Evolutionary conservation across 106 monocot genomes (phyloP).

Genomic region (Cymbidium sinense): DNA sequence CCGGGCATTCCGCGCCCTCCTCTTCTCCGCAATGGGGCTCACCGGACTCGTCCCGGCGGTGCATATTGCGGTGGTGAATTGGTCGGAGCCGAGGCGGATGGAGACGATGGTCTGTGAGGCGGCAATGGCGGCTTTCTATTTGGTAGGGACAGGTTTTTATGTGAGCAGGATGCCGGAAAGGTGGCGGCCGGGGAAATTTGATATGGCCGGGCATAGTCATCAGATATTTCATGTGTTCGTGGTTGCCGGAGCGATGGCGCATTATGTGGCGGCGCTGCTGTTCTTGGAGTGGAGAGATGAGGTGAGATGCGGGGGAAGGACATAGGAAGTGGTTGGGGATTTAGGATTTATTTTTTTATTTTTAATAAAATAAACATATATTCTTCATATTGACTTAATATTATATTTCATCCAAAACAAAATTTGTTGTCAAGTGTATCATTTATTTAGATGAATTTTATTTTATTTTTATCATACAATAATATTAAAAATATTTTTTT

Average conservation of each 20-base stretch:
- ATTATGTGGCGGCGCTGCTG: conserved; percentile 50
- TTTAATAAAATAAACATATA: neutral
- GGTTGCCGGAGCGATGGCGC: conserved; percentile 61
- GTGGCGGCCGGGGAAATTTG: conserved; percentile 73
- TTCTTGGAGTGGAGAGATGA: conserved; percentile 47
- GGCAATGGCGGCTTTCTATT: conserved; percentile 59
- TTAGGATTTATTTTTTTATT: neutral
- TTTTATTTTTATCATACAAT: too few species aligned
- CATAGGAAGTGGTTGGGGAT: neutral
- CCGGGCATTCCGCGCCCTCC: conserved; percentile 52
- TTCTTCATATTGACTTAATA: neutral
- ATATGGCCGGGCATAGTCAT: conserved; percentile 73
- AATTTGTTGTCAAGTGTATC: neutral
- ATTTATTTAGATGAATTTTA: too few species aligned
- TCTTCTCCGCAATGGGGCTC: conserved; percentile 67
- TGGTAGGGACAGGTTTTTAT: conserved; percentile 58
- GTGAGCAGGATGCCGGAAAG: conserved; percentile 71
- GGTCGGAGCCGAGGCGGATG: conserved; percentile 48
- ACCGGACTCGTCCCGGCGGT: conserved; percentile 71
- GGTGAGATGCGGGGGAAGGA: conserved; percentile 12
- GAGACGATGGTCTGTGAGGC: conserved; percentile 59
- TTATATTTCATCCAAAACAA: neutral
- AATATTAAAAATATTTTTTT: too few species aligned
- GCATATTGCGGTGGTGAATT: conserved; percentile 60
- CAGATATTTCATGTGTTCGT: conserved; percentile 91